These are phyloP conservation scores for Beta corolliflora DNA, from an alignment of 179 eudicot genomes.

Conservation along the genomic window DNA sequence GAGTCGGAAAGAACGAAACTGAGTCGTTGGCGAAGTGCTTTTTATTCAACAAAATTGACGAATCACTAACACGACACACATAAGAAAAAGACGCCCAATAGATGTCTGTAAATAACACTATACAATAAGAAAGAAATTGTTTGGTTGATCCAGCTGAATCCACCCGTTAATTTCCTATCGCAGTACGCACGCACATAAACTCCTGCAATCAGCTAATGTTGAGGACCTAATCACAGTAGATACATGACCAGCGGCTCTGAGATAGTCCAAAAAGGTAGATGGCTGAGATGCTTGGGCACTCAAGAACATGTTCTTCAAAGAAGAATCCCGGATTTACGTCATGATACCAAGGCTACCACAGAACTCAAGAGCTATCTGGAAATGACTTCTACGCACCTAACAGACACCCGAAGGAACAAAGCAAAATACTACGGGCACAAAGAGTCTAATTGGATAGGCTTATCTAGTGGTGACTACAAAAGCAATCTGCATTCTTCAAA, in stretches of 20 bases:
- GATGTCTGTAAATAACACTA: conserved; percentile 38
- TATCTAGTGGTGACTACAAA: conserved; percentile 49
- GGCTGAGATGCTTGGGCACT: conserved; percentile 32
- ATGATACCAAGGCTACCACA: conserved; percentile 33
- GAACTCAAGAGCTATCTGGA: conserved; percentile 37
- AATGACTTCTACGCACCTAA: conserved; percentile 37
- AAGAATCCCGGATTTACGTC: conserved; percentile 21
- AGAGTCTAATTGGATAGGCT: conserved; percentile 36
- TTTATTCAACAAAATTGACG: conserved; percentile 39
- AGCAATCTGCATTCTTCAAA: conserved; percentile 40
- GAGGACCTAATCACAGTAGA: conserved; percentile 46
- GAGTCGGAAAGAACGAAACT: conserved; percentile 26
- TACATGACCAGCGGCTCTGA: conserved; percentile 29
- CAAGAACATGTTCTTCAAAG: conserved; percentile 48
- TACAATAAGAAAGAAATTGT: conserved; percentile 34
- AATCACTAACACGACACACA: conserved; percentile 28
- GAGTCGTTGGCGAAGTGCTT: conserved; percentile 40
- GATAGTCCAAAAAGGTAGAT: conserved; percentile 32
- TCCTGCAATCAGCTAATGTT: conserved; percentile 38
- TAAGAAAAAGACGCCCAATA: conserved; percentile 29
- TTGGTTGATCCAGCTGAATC: conserved; percentile 49
- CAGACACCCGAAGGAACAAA: conserved; percentile 45
- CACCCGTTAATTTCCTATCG: conserved; percentile 40
- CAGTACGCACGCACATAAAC: conserved; percentile 32
- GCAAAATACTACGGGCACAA: conserved; percentile 38